A percentile compares a stretch with the other conserved stretches of the same genome.
These are phyloP conservation scores for Candida dajiaensis DNA, from an alignment of 805 yeast species.

Conservation along the genomic window DNA sequence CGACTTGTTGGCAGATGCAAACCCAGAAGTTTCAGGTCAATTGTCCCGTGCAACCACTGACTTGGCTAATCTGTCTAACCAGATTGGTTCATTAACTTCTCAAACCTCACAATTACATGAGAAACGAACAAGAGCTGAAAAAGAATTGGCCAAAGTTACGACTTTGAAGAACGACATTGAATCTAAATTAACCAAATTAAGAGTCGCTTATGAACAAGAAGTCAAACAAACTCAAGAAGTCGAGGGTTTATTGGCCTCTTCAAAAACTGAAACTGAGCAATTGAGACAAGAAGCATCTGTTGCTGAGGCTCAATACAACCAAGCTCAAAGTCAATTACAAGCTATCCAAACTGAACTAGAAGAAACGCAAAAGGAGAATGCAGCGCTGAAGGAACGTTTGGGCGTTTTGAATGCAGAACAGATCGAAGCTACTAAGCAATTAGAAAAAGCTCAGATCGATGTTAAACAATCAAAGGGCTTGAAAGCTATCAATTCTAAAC, in stretches of 20 bases:
- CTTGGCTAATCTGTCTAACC: conserved; percentile 80
- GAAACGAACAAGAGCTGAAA: conserved; percentile 68
- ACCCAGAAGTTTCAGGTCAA: conserved; percentile 52
- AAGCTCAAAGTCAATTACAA: conserved; percentile 58
- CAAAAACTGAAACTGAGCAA: conserved; percentile 62
- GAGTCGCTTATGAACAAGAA: conserved; percentile 72
- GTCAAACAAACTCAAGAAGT: conserved; percentile 69
- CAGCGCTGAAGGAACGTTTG: conserved; percentile 60
- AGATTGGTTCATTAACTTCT: conserved; percentile 67
- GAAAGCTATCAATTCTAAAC: conserved; percentile 61
- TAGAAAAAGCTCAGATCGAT: conserved; percentile 47
- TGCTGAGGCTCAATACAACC: conserved; percentile 73
- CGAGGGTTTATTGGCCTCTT: conserved; percentile 52
- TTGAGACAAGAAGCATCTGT: conserved; percentile 67
- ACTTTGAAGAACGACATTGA: conserved; percentile 67
- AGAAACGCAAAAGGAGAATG: conserved; percentile 62
- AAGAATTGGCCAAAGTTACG: conserved; percentile 65
- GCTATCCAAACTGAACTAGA: conserved; percentile 55
- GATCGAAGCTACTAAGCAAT: conserved; percentile 48
- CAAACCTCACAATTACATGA: conserved; percentile 70
- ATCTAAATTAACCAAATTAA: conserved; percentile 57
- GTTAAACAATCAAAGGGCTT: conserved; percentile 58
- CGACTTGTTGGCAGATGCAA: conserved; percentile 49
- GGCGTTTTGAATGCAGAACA: conserved; percentile 63
- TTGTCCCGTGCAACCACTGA: conserved; percentile 78